Conservation (phyloP, 2,329 filamentous ascomycete genomes). For the Tolypocladium capitatum region DNA sequence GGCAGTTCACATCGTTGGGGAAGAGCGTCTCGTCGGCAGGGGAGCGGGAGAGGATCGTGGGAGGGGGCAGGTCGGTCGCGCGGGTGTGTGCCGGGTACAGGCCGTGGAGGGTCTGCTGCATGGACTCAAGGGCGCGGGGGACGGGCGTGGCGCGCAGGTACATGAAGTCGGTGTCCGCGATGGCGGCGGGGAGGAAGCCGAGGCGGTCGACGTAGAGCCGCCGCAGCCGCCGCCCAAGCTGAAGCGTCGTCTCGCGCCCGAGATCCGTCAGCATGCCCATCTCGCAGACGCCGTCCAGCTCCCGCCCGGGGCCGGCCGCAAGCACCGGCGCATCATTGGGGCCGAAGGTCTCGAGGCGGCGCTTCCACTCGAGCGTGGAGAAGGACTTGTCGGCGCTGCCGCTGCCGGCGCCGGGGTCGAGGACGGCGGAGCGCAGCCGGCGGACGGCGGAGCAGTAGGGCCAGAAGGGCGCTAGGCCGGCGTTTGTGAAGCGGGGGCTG, state of each 20-base stretch:
- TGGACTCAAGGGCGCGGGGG: conserved; percentile 61
- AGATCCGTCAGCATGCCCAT: conserved; percentile 63
- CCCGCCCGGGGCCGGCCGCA: conserved; percentile 51
- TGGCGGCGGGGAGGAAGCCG: conserved; percentile 50
- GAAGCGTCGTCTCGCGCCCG: conserved; percentile 58
- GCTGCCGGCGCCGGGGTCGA: conserved; percentile 25
- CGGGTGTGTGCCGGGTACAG: conserved; percentile 51
- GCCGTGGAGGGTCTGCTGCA: conserved; percentile 63
- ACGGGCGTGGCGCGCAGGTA: conserved; percentile 66
- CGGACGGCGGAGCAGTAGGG: conserved; percentile 75
- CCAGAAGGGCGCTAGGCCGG: conserved; percentile 59
- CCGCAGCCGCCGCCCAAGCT: conserved; percentile 54
- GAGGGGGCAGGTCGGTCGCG: conserved; percentile 36
- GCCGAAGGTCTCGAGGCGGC: conserved; percentile 74
- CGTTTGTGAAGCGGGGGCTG: conserved; percentile 74
- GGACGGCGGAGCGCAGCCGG: conserved; percentile 45
- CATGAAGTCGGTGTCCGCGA: conserved; percentile 45
- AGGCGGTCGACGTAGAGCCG: conserved; percentile 64
- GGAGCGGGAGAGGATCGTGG: conserved; percentile 52
- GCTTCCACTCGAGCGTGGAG: conserved; percentile 44
- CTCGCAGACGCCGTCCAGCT: conserved; percentile 72
- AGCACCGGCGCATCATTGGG: conserved; percentile 54
- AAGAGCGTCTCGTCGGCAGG: conserved; percentile 64
- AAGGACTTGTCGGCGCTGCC: conserved; percentile 16
- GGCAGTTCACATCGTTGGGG: conserved; percentile 64